phyloP scores from a whole-genome alignment of 2,329 filamentous ascomycete species.

The Alternaria gansuensis region DNA sequence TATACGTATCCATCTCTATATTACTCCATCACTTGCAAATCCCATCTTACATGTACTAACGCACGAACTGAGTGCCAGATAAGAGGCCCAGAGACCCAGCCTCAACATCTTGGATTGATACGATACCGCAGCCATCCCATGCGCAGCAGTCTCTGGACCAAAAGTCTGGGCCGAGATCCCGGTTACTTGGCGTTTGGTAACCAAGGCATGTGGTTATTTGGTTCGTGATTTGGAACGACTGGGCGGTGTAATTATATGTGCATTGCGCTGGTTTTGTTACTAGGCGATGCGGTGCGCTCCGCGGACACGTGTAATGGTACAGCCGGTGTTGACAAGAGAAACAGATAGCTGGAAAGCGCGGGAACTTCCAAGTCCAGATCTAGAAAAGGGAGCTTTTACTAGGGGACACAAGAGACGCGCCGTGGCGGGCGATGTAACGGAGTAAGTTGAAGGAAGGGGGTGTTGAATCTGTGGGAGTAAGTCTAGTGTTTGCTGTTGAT shows the following conservation, averaged over 20 bases:
- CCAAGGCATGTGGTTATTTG: not conserved
- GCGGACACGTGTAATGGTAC: constrained; percentile 1
- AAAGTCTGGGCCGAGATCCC: constrained; percentile 5
- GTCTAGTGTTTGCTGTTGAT: constrained; percentile 1
- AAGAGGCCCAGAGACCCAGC: not conserved
- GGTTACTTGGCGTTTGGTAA: constrained; percentile 6
- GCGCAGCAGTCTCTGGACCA: not conserved
- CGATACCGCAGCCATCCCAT: not conserved
- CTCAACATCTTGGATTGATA: not conserved
- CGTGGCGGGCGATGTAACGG: constrained; percentile 7
- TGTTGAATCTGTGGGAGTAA: constrained; percentile 3
- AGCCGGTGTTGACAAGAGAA: not conserved
- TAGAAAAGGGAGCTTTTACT: not conserved
- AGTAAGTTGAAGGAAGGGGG: not conserved
- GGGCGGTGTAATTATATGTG: constrained; percentile 6
- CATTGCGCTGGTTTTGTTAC: not conserved
- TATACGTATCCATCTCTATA: not conserved
- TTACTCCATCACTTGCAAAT: not conserved
- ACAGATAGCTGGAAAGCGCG: not conserved
- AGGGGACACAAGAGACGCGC: constrained; percentile 1
- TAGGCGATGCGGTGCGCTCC: not conserved
- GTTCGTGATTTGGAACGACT: not conserved
- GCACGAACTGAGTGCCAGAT: not conserved
- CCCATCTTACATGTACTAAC: not conserved
- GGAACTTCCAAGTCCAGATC: not conserved